Conservation (phyloP, 805 yeast species). For the Myxozyma vanderwaltii region DNA sequence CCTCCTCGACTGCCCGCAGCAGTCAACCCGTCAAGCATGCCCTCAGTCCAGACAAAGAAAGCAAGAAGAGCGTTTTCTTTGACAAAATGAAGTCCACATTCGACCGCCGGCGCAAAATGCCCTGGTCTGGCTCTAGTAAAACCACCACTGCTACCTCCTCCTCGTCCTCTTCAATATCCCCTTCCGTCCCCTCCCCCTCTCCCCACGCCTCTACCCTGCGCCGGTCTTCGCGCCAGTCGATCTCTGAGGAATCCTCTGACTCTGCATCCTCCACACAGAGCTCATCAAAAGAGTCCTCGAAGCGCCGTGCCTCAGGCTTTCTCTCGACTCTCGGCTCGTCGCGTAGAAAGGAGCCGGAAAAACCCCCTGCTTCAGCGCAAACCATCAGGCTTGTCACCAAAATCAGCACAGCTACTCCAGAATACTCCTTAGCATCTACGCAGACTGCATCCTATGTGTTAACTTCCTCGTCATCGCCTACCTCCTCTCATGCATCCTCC, state of each 20-base stretch:
- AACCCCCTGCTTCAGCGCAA: no score
- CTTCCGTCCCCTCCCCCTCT: neutral
- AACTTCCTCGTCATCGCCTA: constrained; percentile 8
- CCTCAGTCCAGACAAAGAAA: constrained; percentile 8
- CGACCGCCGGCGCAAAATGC: constrained; percentile 22
- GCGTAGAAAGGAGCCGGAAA: no score
- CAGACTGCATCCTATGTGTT: neutral
- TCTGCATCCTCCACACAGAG: no score
- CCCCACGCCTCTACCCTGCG: neutral
- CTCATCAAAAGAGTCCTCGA: no score
- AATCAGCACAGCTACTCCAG: neutral
- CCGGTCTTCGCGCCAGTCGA: no score
- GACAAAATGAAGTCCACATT: constrained; percentile 15
- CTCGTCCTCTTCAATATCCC: neutral
- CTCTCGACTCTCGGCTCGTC: neutral
- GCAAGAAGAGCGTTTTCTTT: constrained; percentile 8
- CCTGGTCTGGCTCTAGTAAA: constrained; percentile 11
- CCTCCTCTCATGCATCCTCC: constrained; percentile 6
- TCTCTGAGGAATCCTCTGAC: no score
- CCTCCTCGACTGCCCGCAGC: neutral
- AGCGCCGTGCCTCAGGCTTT: no score
- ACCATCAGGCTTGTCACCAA: neutral
- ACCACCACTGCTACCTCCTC: neutral
- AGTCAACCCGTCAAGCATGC: constrained; percentile 2
- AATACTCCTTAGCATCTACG: neutral